Percentiles rank a stretch among this genome's conserved stretches.
Evolutionary conservation across 148 eudicot genomes (phyloP).

Genomic region (Fagopyrum tataricum): DNA sequence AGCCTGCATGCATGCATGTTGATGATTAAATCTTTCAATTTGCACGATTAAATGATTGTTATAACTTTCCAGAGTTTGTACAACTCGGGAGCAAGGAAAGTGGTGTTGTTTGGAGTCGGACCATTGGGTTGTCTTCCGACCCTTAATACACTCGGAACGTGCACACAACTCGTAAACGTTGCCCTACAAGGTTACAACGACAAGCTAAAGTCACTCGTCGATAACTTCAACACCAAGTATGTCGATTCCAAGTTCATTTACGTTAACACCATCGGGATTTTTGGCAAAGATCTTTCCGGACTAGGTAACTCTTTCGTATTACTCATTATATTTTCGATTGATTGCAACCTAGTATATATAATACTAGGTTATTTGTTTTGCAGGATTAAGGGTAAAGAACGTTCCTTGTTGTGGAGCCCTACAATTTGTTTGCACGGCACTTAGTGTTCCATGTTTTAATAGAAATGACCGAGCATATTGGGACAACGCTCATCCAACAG

Average conservation of each 20-base stretch:
- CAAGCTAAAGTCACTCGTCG: conserved; percentile 25
- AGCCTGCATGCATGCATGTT: not conserved
- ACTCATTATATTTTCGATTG: too few species aligned
- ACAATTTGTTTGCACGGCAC: conserved; percentile 16
- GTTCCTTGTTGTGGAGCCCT: conserved; percentile 30
- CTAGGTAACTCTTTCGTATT: conserved; percentile 17
- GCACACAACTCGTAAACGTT: conserved; percentile 21
- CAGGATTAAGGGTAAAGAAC: conserved; percentile 22
- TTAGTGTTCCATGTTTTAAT: conserved; percentile 18
- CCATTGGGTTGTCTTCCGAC: conserved; percentile 49
- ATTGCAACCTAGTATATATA: not conserved
- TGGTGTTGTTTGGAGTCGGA: conserved; percentile 40
- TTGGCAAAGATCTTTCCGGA: conserved; percentile 20
- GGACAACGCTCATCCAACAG: conserved; percentile 34
- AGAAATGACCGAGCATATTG: conserved; percentile 21
- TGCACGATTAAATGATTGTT: not conserved
- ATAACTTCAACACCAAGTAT: conserved; percentile 21
- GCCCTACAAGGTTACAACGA: conserved; percentile 28
- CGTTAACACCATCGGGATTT: conserved; percentile 32
- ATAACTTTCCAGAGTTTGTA: conserved; percentile 15
- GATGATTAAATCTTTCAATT: not conserved
- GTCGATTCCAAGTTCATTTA: conserved; percentile 30
- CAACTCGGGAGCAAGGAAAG: conserved; percentile 45
- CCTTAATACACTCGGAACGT: conserved; percentile 16
- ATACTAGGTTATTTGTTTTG: not conserved